A percentile compares a stretch with the other conserved stretches of the same genome.
These are phyloP conservation scores for Cercophora scortea DNA, from an alignment of 495 filamentous ascomycete genomes.

Conservation along the genomic window DNA sequence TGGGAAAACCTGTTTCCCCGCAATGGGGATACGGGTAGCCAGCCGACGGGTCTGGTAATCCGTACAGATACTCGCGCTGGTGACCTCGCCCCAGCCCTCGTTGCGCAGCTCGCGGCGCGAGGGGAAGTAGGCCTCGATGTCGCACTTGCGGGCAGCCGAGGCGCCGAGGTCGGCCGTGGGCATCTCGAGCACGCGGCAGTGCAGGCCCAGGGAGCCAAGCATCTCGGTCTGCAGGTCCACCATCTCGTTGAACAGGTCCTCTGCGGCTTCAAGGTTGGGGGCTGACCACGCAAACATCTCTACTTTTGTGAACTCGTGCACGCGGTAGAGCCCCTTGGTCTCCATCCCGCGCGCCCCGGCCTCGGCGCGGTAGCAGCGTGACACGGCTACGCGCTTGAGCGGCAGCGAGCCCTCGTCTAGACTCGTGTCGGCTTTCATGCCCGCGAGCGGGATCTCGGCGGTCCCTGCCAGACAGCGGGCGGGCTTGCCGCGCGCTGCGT, in stretches of 20 bases:
- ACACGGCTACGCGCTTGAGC: conserved; percentile 70
- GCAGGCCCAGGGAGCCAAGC: conserved; percentile 64
- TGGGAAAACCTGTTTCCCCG: conserved; percentile 51
- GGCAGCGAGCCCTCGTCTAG: conserved; percentile 50
- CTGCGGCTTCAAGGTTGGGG: conserved; percentile 35
- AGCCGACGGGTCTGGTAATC: conserved; percentile 88
- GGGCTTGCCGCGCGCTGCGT: conserved; percentile 53
- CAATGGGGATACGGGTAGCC: conserved; percentile 54
- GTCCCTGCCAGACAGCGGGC: conserved; percentile 72
- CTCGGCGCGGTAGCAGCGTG: conserved; percentile 88
- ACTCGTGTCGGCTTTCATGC: conserved; percentile 70
- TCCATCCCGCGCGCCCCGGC: conserved; percentile 82
- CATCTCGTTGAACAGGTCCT: conserved; percentile 71
- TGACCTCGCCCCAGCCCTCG: conserved; percentile 90
- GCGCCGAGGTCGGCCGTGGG: conserved; percentile 81
- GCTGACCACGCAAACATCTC: conserved; percentile 88
- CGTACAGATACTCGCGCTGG: conserved; percentile 81
- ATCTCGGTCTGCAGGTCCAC: conserved; percentile 79
- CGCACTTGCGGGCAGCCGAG: conserved; percentile 73
- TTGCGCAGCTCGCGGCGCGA: conserved; percentile 57
- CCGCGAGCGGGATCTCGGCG: conserved; percentile 89
- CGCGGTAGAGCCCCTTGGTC: conserved; percentile 90
- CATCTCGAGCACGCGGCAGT: conserved; percentile 89
- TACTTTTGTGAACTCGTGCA: conserved; percentile 99
- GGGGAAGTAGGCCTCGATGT: conserved; percentile 94